Evolutionary conservation across 768 basidiomycete genomes (phyloP), one percentile per base, ranked within the genome.

Genomic region (Lactarius evosmus): DNA sequence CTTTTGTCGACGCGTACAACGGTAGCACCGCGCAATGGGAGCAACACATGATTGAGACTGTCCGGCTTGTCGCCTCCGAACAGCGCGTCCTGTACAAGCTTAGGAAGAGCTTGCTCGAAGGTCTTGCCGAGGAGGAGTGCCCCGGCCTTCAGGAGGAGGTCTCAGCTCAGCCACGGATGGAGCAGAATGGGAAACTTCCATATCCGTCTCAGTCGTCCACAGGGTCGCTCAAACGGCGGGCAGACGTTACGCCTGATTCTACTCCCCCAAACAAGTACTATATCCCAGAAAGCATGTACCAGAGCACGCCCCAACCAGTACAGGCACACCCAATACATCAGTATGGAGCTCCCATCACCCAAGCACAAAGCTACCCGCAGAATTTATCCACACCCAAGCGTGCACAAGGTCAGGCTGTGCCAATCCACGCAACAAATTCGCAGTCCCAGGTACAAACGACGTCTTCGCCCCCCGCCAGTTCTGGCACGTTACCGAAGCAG

Each of bases 1-100:
- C 85, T 2, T 88, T 83, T 69, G 75, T 89, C 50, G 88, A 89
- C 66, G 78, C 83, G 3, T 89, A 80, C 71, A 81, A 85, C 61
- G 76, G 79, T 8, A 63, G 70, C 2, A 79, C 84, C 0, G 76
- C 80, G 0, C 81, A 85, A 59, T 89, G 88, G 88, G 86, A 87
- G 58, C 87, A 88, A 64, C 86, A 88, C 68, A 77, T 80, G 41
- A 79, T 85, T 62, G 77, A 77, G 44, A 80, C 83, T 17, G 86
- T 88, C 4, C 81, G 86, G 38, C 69, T 83, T 40, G 83, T 89
- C 46, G 79, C 80, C 52, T 78, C 77, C 1, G 84, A 85, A 65
- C 86, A 88, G 66, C 77, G 87, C 33, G 72, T 89, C 34, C 72
- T 89, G 8, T 89, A 87, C 74, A 81, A 84, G 64, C 74, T 82